Conservation (phyloP, 2,329 filamentous ascomycete genomes). For the Cyclaneusma minus region DNA sequence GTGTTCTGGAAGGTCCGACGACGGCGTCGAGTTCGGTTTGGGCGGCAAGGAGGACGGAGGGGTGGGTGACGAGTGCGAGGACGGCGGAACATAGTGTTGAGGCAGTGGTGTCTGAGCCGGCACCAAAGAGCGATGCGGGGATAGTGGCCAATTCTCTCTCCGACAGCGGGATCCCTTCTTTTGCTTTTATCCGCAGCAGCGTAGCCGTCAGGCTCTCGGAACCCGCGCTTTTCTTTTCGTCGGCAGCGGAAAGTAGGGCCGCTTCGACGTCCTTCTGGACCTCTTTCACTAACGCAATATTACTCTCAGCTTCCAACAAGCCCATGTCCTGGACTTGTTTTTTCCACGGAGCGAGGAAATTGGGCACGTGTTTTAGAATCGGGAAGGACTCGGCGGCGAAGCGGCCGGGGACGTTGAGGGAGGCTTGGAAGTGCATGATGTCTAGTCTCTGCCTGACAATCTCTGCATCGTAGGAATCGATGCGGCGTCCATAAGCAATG, state of each 20-base stretch:
- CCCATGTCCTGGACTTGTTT: constrained; percentile 24
- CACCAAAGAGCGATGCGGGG: constrained; percentile 28
- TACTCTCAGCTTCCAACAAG: constrained; percentile 21
- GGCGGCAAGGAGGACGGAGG: too few species aligned
- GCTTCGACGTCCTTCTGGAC: constrained; percentile 23
- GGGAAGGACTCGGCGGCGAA: constrained; percentile 31
- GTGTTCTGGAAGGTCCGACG: constrained; percentile 21
- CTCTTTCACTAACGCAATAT: constrained; percentile 24
- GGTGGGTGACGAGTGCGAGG: constrained; percentile 29
- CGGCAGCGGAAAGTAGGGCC: too few species aligned
- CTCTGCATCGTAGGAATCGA: constrained; percentile 28
- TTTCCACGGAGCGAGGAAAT: constrained; percentile 30
- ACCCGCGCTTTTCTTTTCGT: constrained; percentile 21
- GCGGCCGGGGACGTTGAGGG: constrained; percentile 28
- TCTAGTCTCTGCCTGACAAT: constrained; percentile 30
- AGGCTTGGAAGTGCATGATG: constrained; percentile 31
- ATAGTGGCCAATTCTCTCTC: constrained; percentile 27
- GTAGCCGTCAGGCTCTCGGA: constrained; percentile 28
- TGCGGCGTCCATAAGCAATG: constrained; percentile 33
- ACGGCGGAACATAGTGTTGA: constrained; percentile 31
- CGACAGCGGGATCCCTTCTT: constrained; percentile 23
- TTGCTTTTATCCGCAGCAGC: constrained; percentile 24
- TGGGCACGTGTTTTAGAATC: constrained; percentile 25
- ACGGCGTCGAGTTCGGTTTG: constrained; percentile 25
- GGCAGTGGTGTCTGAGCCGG: constrained; percentile 33